Percentiles rank a stretch among this genome's conserved stretches.
These are phyloP conservation scores for Martiniozyma abietophila DNA, from an alignment of 805 yeast species.

Conservation along the genomic window DNA sequence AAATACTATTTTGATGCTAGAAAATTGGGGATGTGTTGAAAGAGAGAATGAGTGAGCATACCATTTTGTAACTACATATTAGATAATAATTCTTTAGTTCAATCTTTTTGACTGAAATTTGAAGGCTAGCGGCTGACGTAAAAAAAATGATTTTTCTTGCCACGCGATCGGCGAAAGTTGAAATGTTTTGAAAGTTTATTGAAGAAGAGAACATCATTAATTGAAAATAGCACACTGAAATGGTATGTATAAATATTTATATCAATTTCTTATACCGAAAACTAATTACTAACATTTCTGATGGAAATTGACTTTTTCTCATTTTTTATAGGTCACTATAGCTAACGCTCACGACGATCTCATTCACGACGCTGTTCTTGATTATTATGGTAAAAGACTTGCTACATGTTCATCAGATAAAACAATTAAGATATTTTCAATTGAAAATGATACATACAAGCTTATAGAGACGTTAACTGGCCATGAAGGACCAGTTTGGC, in stretches of 20 bases:
- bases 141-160: too few species aligned
- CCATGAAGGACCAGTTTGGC: slow-evolving; percentile 99
- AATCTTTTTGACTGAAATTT: too few species aligned
- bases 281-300: too few species aligned
- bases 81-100: not conserved
- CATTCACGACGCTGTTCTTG: slow-evolving; percentile 94
- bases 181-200: too few species aligned
- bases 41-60: slow-evolving; percentile 15
- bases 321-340: slow-evolving; percentile 53
- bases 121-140: too few species aligned
- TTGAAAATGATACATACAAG: slow-evolving; percentile 56
- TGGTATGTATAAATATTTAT: too few species aligned
- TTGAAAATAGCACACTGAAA: too few species aligned
- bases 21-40: slow-evolving; percentile 34
- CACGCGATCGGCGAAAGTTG: too few species aligned
- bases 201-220: too few species aligned
- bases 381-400: slow-evolving; percentile 89
- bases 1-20: slow-evolving; percentile 40
- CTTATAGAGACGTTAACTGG: slow-evolving; percentile 79
- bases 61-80: too few species aligned
- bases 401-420: slow-evolving; percentile 97
- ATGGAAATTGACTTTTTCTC: too few species aligned
- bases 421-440: slow-evolving; percentile 88
- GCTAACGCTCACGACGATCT: slow-evolving; percentile 87
- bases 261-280: too few species aligned